phyloP scores from a whole-genome alignment of 1,139 yeast genomes.

The Blastobotrys malaysiensis region DNA sequence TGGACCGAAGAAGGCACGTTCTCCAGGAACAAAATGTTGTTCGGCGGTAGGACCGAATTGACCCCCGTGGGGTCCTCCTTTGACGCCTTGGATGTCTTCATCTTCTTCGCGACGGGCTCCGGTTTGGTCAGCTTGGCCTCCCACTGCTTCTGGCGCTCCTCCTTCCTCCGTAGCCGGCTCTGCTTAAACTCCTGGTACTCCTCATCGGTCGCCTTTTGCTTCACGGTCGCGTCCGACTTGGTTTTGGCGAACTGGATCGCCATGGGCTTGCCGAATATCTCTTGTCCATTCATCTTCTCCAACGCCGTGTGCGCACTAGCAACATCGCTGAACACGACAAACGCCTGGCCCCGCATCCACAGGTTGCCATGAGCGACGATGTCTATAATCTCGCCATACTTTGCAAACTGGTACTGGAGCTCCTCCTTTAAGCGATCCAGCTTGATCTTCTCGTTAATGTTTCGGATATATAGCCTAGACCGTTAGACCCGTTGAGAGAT shows the following conservation, averaged over 20 bases:
- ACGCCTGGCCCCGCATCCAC: conserved; percentile 79
- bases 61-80: conserved; percentile 19
- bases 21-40: conserved; percentile 65
- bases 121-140: conserved; percentile 1
- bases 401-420: conserved; percentile 40
- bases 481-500: background rate
- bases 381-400: conserved; percentile 48
- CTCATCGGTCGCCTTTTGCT: conserved; percentile 25
- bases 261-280: conserved; percentile 52
- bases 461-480: conserved; percentile 49
- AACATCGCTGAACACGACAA: conserved; percentile 52
- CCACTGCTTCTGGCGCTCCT: conserved; percentile 20
- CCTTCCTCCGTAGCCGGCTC: conserved; percentile 29
- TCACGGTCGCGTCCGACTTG: conserved; percentile 45
- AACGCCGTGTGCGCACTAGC: conserved; percentile 49
- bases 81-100: conserved; percentile 9
- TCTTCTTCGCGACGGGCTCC: background rate
- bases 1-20: conserved; percentile 48
- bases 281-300: conserved; percentile 22
- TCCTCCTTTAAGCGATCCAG: conserved; percentile 44
- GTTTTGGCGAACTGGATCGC: conserved; percentile 39
- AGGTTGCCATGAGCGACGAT: conserved; percentile 59
- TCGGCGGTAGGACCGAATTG: conserved; percentile 47
- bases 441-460: conserved; percentile 66
- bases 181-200: conserved; percentile 32